Evolutionary conservation across 1,284 basidiomycete genomes (phyloP).

Genomic region (Ceratobasidium sp.): DNA sequence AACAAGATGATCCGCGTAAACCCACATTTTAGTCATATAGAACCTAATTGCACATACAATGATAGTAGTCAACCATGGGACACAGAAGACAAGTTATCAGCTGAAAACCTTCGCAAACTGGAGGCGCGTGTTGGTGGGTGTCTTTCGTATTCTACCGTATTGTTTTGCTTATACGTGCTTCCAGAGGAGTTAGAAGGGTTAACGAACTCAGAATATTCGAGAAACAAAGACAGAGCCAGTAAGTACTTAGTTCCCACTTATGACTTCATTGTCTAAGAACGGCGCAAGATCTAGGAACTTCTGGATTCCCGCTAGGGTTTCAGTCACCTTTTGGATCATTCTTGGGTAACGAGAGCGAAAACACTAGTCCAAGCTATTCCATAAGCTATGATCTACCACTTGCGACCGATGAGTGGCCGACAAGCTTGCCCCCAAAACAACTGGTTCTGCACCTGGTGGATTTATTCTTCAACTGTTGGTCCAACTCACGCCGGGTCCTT

Average conservation of each 20-base stretch:
- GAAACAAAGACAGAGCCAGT: not conserved
- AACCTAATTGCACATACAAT: constrained; percentile 37
- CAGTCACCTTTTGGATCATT: not conserved
- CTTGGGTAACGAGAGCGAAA: not conserved
- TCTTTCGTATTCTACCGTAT: not conserved
- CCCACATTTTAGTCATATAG: constrained; percentile 29
- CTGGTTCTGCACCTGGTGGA: constrained; percentile 31
- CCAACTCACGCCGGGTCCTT: constrained; percentile 24
- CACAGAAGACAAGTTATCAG: not conserved
- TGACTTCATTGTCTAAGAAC: no score
- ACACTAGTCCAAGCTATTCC: not conserved
- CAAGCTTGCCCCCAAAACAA: constrained; percentile 20
- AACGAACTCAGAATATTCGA: not conserved
- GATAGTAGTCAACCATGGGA: not conserved
- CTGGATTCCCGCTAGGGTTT: not conserved
- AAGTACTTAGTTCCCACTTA: no score
- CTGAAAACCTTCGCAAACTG: constrained; percentile 2
- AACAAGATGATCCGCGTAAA: constrained; percentile 33
- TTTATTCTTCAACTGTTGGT: constrained; percentile 26
- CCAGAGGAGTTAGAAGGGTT: constrained; percentile 27
- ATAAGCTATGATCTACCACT: not conserved
- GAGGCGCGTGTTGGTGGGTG: constrained; percentile 22
- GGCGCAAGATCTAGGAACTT: not conserved
- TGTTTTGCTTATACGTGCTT: not conserved
- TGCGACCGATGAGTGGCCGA: constrained; percentile 15